phyloP scores from a whole-genome alignment of 257 asterid species.

The Solanum sejunctum region DNA sequence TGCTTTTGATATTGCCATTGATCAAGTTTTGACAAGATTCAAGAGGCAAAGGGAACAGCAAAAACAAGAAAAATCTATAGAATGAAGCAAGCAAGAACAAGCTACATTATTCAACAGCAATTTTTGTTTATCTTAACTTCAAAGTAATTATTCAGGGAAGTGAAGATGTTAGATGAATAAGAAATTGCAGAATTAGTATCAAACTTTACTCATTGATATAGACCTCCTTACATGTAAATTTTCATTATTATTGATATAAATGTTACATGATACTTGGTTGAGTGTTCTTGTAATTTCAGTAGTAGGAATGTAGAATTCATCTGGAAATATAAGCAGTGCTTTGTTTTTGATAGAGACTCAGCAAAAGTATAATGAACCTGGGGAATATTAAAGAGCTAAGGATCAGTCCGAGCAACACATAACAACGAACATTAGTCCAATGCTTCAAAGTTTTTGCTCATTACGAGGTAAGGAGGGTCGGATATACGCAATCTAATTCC shows the following conservation, averaged over 20 bases:
- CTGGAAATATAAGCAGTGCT: not conserved
- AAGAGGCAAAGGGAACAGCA: conserved; percentile 1
- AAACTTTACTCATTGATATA: not conserved
- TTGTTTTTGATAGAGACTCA: not conserved
- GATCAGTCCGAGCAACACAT: no score
- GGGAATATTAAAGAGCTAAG: not conserved
- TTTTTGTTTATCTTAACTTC: not conserved
- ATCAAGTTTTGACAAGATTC: conserved; percentile 12
- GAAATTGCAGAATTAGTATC: not conserved
- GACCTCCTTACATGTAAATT: not conserved
- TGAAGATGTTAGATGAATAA: not conserved
- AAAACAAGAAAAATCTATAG: not conserved
- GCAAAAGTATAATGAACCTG: not conserved
- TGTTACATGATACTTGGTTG: not conserved
- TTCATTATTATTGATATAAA: not conserved
- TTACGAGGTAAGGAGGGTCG: no score
- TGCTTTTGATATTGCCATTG: conserved; percentile 19
- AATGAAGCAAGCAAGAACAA: not conserved
- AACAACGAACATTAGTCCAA: no score
- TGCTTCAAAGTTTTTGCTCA: no score
- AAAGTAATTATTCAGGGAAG: not conserved
- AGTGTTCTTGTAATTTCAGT: not conserved
- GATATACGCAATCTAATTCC: no score
- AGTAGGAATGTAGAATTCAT: not conserved
- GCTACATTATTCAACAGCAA: not conserved